Conservation (phyloP, 768 basidiomycete genomes). For the Crassisporium funariophilum region DNA sequence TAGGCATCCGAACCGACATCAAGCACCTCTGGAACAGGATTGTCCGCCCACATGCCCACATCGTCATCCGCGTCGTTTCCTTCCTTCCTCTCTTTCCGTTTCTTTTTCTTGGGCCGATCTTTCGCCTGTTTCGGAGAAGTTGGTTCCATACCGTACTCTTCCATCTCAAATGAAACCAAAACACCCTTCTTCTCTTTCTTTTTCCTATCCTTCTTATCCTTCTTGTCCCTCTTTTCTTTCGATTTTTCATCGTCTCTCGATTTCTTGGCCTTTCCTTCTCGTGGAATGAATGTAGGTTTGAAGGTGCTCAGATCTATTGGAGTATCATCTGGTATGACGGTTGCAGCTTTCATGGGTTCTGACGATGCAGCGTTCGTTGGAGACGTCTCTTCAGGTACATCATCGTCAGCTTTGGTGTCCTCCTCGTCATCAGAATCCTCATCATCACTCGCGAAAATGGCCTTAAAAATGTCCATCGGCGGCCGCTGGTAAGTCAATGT, state of each 20-base stretch:
- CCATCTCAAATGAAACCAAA: conserved; percentile 78
- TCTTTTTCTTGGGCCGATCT: conserved; percentile 46
- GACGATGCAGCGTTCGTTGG: conserved; percentile 19
- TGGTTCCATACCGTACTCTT: conserved; percentile 56
- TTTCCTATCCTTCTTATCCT: conserved; percentile 54
- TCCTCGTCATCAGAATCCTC: conserved; percentile 81
- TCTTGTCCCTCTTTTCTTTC: conserved; percentile 44
- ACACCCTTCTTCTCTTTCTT: conserved; percentile 46
- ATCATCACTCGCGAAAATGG: conserved; percentile 95
- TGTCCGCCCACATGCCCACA: conserved; percentile 72
- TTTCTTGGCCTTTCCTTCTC: conserved; percentile 51
- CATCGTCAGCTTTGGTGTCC: conserved; percentile 30
- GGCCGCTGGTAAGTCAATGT: conserved; percentile 89
- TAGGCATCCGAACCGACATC: conserved; percentile 20
- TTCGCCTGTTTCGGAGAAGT: conserved; percentile 34
- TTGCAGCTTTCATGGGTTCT: too few relatives aligned
- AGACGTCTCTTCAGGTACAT: conserved; percentile 22
- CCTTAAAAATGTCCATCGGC: conserved; percentile 92
- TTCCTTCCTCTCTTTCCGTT: conserved; percentile 42
- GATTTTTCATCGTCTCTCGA: conserved; percentile 35
- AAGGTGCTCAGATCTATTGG: conserved; percentile 68
- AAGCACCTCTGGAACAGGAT: conserved; percentile 48
- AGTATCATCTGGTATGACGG: conserved; percentile 22
- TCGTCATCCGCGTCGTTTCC: conserved; percentile 40
- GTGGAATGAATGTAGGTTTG: conserved; percentile 85